Percentiles rank a stretch among this genome's conserved stretches.
Evolutionary conservation across 2,329 filamentous ascomycete species (phyloP).

Genomic region (Boeremia exigua): DNA sequence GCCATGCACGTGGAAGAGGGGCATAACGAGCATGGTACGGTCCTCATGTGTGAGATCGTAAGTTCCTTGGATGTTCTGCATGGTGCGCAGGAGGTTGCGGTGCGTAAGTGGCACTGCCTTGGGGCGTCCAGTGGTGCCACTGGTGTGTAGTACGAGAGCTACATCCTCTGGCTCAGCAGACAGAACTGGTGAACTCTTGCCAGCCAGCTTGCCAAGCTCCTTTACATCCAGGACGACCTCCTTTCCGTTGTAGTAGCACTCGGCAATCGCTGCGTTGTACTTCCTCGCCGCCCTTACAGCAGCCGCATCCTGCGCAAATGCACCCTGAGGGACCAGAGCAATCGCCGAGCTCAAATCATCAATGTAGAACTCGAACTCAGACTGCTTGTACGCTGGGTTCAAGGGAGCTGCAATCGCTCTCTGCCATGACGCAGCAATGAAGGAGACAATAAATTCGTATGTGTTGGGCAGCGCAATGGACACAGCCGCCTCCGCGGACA

Average conservation of each 20-base stretch:
- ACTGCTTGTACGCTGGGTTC: slow-evolving; percentile 87
- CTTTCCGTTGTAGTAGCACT: slow-evolving; percentile 78
- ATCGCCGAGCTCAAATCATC: slow-evolving; percentile 82
- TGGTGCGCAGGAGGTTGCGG: slow-evolving; percentile 79
- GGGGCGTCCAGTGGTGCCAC: slow-evolving; percentile 82
- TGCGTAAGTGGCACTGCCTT: slow-evolving; percentile 84
- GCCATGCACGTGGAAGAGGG: slow-evolving; percentile 90
- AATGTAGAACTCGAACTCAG: slow-evolving; percentile 91
- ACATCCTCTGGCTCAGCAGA: slow-evolving; percentile 75
- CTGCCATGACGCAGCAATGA: slow-evolving; percentile 86
- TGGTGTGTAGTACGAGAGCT: slow-evolving; percentile 82
- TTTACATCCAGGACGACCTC: slow-evolving; percentile 81
- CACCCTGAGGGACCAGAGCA: slow-evolving; percentile 75
- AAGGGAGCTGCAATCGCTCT: slow-evolving; percentile 83
- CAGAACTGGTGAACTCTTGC: slow-evolving; percentile 57
- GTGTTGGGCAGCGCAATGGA: slow-evolving; percentile 85
- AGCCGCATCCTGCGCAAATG: slow-evolving; percentile 69
- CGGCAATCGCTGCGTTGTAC: slow-evolving; percentile 83
- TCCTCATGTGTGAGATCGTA: slow-evolving; percentile 75
- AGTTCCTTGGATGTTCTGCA: slow-evolving; percentile 81
- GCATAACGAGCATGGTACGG: slow-evolving; percentile 87
- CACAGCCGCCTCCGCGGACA: slow-evolving; percentile 72
- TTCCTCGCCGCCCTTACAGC: slow-evolving; percentile 78
- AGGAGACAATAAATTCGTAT: slow-evolving; percentile 86
- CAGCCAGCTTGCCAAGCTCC: slow-evolving; percentile 70